Conservation (phyloP, 768 basidiomycete genomes). For the Rhizopogon roseolus region DNA sequence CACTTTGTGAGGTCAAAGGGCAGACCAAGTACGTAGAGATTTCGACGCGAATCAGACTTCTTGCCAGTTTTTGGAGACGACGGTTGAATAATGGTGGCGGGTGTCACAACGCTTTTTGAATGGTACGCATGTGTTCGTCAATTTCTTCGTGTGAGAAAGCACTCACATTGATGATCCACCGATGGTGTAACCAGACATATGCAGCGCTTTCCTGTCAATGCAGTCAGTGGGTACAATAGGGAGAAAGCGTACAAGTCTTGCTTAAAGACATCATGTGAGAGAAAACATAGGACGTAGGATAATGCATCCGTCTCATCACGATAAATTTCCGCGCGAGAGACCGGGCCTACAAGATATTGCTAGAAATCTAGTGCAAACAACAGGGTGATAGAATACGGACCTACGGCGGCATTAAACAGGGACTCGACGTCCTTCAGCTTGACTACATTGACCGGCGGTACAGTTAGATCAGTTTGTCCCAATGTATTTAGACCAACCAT, state of each 20-base stretch:
- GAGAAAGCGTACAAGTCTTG: slow-evolving; percentile 23
- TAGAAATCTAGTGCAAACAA: background rate
- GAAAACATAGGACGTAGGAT: slow-evolving; percentile 49
- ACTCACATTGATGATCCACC: slow-evolving; percentile 54
- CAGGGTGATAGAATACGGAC: slow-evolving; percentile 25
- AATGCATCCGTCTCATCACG: slow-evolving; percentile 24
- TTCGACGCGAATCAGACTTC: slow-evolving; percentile 51
- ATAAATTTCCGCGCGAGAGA: slow-evolving; percentile 41
- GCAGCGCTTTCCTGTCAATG: slow-evolving; percentile 54
- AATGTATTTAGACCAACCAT: slow-evolving; percentile 20
- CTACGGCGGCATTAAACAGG: slow-evolving; percentile 54
- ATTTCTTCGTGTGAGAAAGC: background rate
- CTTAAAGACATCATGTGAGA: slow-evolving; percentile 48
- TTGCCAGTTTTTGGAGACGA: slow-evolving; percentile 13
- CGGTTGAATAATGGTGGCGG: slow-evolving; percentile 5
- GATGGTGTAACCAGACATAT: slow-evolving; percentile 60
- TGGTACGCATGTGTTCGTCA: slow-evolving; percentile 14
- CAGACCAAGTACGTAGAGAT: slow-evolving; percentile 80
- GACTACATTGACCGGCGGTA: slow-evolving; percentile 13
- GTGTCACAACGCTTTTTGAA: slow-evolving; percentile 32
- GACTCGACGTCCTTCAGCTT: slow-evolving; percentile 45
- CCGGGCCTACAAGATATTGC: slow-evolving; percentile 37
- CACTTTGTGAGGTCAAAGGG: slow-evolving; percentile 81
- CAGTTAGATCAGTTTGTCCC: background rate
- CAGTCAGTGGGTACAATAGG: slow-evolving; percentile 2